Conservation (phyloP, 805 yeast genomes). For the Metschnikowia anglica region DNA sequence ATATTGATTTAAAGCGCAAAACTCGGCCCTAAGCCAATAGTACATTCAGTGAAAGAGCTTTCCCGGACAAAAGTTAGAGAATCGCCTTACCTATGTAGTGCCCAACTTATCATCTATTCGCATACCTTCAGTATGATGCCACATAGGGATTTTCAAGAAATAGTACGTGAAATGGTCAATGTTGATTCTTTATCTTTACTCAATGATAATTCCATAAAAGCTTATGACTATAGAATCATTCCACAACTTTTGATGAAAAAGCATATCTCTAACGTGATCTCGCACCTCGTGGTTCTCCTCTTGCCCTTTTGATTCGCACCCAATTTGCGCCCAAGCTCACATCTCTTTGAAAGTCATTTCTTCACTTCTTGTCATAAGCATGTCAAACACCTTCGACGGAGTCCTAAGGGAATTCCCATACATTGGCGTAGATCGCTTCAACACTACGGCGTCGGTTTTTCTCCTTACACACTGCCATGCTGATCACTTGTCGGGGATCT, state of each 20-base stretch:
- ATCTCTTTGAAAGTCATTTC: background rate
- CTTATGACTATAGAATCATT: too few relatives aligned
- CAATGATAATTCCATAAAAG: too few relatives aligned
- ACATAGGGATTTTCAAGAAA: too few relatives aligned
- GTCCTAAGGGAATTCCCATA: slow-evolving; percentile 48
- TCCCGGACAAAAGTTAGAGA: too few relatives aligned
- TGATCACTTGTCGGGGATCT: slow-evolving; percentile 54
- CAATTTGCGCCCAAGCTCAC: slow-evolving; percentile 2
- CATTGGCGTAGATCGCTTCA: slow-evolving; percentile 40
- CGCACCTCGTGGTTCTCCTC: slow-evolving; percentile 6
- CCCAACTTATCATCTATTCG: too few relatives aligned
- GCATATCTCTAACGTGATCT: background rate
- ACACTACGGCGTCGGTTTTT: slow-evolving; percentile 24
- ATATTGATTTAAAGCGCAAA: slow-evolving; percentile 55
- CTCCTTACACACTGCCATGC: slow-evolving; percentile 54
- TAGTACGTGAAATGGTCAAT: too few relatives aligned
- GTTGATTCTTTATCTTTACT: too few relatives aligned
- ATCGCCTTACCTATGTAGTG: too few relatives aligned
- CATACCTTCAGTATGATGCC: too few relatives aligned
- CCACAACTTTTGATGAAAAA: too few relatives aligned
- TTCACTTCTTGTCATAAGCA: background rate
- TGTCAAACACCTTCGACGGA: slow-evolving; percentile 40
- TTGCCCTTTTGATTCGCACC: slow-evolving; percentile 3
- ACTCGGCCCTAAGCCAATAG: too few relatives aligned
- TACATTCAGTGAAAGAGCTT: too few relatives aligned